Evolutionary conservation across 164 flowering plant genomes (phyloP), one percentile per base, ranked within the genome.

Genomic region (Berberis vulgaris): DNA sequence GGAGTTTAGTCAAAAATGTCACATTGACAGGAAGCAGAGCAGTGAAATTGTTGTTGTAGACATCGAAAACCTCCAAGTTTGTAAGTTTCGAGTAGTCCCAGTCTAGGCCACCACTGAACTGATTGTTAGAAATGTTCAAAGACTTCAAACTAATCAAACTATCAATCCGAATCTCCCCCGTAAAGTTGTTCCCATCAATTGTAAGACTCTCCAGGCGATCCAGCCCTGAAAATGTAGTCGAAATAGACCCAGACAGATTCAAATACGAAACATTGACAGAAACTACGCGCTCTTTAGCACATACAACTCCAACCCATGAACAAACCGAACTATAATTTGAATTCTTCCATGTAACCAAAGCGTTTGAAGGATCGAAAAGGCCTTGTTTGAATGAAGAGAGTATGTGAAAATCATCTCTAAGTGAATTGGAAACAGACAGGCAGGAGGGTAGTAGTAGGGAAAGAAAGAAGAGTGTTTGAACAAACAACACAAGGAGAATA

Each of bases 41-140:
- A 1, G 87, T 77, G 81, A 95, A 82, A 68, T 89, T 91, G 80
- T 95, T 95, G 83, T 89, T 73, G 52, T 88, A 87, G 38, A 82
- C 96, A 72, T 91, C 94, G 45, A 91, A 49, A 43, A 86, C 88
- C 71, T 86, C 80, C 71, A 94, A 69, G 63, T 71, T 83, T 1
- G 63, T 39, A 6, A 91, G n/a, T 41, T 70, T 75, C 2, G 84
- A 75, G 81, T 73, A 91, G 71, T 85, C 79, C 97, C 96, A 87
- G n/a, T 89, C 83, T 64, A 91, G 60, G 55, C 65, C 65, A 4
- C 96, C 92, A 54, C 53, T 79, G 74, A 95, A 84, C 77, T 64
- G 73, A 72, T 95, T 91, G 81, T 78, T 84, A 7, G 97, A 91
- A 66, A 95, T 76, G 77, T 91, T 89, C 1, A 95, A 82, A 2